These are phyloP conservation scores for Skeletonema tropicum DNA, from an alignment of 108 stramenopile species.

Conservation along the genomic window DNA sequence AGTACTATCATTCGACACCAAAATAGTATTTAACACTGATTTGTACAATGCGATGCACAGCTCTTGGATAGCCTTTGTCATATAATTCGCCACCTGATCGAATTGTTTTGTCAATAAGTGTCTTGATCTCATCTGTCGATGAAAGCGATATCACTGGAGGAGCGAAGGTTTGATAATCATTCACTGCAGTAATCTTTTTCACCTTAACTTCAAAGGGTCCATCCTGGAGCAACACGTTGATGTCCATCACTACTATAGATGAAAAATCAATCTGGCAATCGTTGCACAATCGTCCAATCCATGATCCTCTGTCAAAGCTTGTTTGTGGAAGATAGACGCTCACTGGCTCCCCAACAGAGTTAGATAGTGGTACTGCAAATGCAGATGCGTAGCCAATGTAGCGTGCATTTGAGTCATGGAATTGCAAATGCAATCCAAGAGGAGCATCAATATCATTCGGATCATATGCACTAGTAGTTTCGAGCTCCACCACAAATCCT, in stretches of 20 bases:
- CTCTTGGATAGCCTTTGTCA: neutral
- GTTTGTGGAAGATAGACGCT: conserved; percentile 3
- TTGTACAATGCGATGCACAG: neutral
- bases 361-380: neutral
- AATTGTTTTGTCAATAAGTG: neutral
- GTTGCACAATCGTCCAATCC: neutral
- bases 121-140: neutral
- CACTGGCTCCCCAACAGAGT: neutral
- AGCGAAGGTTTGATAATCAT: neutral
- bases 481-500: neutral
- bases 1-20: neutral
- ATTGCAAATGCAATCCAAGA: neutral
- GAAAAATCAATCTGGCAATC: neutral
- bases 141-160: neutral
- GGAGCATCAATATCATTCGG: neutral
- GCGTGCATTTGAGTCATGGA: neutral
- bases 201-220: neutral
- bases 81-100: neutral
- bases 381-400: neutral
- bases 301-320: neutral
- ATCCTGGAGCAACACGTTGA: neutral
- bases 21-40: neutral
- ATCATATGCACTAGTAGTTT: neutral
- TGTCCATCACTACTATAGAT: neutral
- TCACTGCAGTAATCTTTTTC: neutral